phyloP scores from a whole-genome alignment of 78 protist genomes.

The Chrysochromulina tobinii region DNA sequence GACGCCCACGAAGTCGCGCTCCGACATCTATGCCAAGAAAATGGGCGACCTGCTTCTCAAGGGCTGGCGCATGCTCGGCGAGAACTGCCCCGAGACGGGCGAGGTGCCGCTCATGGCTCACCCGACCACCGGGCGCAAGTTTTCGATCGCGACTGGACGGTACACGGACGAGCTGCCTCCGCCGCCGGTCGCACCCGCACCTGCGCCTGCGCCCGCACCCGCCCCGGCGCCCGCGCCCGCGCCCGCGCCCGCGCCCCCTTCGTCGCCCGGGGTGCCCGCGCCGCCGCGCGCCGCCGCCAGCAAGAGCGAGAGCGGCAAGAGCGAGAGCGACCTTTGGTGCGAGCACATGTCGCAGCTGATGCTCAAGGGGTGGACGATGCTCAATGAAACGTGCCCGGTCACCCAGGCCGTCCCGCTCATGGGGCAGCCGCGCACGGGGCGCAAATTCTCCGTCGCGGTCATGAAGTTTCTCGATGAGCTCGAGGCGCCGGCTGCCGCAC shows the following conservation, averaged over 20 bases:
- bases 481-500: too few relatives aligned
- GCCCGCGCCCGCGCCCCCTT: too few relatives aligned
- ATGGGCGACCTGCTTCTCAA: neutral
- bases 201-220: too few relatives aligned
- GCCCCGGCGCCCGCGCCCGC: too few relatives aligned
- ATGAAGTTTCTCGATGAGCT: neutral
- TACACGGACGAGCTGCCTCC: neutral
- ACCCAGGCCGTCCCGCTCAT: neutral
- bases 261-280: too few relatives aligned
- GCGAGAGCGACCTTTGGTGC: neutral
- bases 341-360: neutral
- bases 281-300: too few relatives aligned
- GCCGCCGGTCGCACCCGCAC: too few relatives aligned
- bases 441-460: neutral
- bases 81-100: neutral
- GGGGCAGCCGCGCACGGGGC: neutral
- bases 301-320: neutral
- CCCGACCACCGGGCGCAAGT: slow-evolving; percentile 3
- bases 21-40: neutral
- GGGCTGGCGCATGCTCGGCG: slow-evolving; percentile 13
- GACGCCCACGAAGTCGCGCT: neutral
- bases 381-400: slow-evolving; percentile 9
- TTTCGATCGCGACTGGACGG: neutral
- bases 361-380: slow-evolving; percentile 2
- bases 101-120: slow-evolving; percentile 24